Evolutionary conservation across 2,329 filamentous ascomycete species (phyloP), one percentile per base, ranked within the genome.

Genomic region (Alternaria rosae): DNA sequence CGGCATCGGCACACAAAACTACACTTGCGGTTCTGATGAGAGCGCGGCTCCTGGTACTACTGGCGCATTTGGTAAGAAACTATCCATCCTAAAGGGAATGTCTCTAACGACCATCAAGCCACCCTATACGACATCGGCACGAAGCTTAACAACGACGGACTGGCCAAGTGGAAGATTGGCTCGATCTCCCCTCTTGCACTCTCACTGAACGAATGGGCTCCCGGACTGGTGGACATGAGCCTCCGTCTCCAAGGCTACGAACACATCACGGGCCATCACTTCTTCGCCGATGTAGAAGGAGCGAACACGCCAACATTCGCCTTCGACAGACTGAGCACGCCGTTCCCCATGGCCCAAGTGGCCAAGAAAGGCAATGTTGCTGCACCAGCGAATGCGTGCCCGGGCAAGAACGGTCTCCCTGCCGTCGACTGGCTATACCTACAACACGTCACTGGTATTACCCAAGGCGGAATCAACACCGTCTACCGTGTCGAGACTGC

Each of bases 211-310:
- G 56, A 67, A 35, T 58, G 55, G 21, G 58, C 62, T 23, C 68
- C 71, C 11, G 44, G 47, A 21, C 55, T 66, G 15, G 68, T 78
- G n/a, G 65, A 70, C 35, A 61, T 60, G 57, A 76, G 72, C 55
- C 70, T 79, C 53, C 56, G 61, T 28, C 64, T 66, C 1, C 69
- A 75, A 41, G 75, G 76, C 54, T 79, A 72, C 64, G 62, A 72
- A 55, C 56, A 70, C 6, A 83, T 85, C 69, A 74, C 89, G 13
- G 91, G 90, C 28, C 84, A 87, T 70, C 91, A 93, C 83, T 91
- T 83, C 84, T 92, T 92, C 82, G 85, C 77, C 63, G 65, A 48
- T 65, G 59, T 69, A 23, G 42, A 50, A 20, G 59, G 50, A 25
- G 59, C 51, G 48, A 72, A 45, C 79, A 84, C 64, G 0, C 90